Base-by-base conservation (phyloP, 768 basidiomycete genomes). In the Hygrophoropsis aurantiaca region DNA sequence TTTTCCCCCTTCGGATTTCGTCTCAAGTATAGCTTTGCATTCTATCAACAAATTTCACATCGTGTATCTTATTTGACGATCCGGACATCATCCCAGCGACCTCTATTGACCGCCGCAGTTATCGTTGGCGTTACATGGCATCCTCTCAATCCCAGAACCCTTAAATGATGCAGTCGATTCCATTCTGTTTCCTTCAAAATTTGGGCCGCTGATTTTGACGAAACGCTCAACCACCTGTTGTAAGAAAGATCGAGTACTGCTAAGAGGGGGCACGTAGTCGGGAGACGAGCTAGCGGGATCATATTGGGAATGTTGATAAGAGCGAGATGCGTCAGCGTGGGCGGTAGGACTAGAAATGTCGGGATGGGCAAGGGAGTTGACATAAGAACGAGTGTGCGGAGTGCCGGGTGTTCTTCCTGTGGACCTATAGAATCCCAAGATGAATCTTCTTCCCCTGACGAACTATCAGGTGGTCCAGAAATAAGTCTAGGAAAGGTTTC, bases 241-340 rank as follows among this genome's bases (percentile, higher is more conserved):
- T 77, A 86, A 1, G 87, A 90, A 39, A 90, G 60, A 58, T 89
- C 87, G 26, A 89, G 61, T 20, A 82, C 57, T 18, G 75, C 66
- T 21, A 90, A 66, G n/a, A 83, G 61, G 1, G 87, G 87, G 52
- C 82, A 85, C 11, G 76, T 58, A 10, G 62, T 67, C 1, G 85
- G 79, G 30, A 90, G 64, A 50, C 81, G 72, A 51, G 81, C 75
- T 16, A 90, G 57, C 2, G 80, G 68, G 15, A 82, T 62, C 0
- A 74, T 68, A 5, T 65, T 47, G 1, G 75, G 66, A 26, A 87
- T 60, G 37, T 77, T 67, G 50, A 88, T 54, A 21, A 88, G 73
- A 16, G 77, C 79, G 35, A 89, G 68, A 40, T 73, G 78, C 1
- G 83, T 85, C 37, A 89, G 64, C 3, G 85, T 86, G 10, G 77